A percentile compares a stretch with the other conserved stretches of the same genome.
Conservation (phyloP, 2,329 filamentous ascomycete genomes). For the Cladobotryum mycophilum region DNA sequence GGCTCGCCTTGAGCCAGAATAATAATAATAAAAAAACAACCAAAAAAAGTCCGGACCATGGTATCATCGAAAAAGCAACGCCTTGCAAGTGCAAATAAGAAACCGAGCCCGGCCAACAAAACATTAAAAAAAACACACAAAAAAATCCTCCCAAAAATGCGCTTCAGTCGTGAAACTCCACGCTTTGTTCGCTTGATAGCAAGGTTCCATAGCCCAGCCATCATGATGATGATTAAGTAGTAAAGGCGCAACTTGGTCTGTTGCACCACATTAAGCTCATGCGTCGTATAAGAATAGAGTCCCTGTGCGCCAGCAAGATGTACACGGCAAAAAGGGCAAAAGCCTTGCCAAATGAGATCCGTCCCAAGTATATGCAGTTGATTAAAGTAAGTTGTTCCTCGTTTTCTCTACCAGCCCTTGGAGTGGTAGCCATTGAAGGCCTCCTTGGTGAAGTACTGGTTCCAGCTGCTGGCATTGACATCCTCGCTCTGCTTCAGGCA, state of each 20-base stretch:
- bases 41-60: constrained; percentile 11
- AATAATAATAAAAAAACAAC: background rate
- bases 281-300: background rate
- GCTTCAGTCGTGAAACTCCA: background rate
- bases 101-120: constrained; percentile 9
- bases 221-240: constrained; percentile 1
- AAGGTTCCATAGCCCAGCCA: background rate
- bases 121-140: constrained; percentile 9
- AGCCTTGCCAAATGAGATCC: constrained; percentile 5
- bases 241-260: background rate
- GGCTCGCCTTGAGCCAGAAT: background rate
- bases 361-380: background rate
- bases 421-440: constrained; percentile 47
- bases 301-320: constrained; percentile 1
- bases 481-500: constrained; percentile 55
- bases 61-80: constrained; percentile 13
- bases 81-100: constrained; percentile 9
- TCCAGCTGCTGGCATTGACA: constrained; percentile 68
- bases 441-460: constrained; percentile 78
- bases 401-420: constrained; percentile 33
- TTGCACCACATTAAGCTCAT: constrained; percentile 1
- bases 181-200: background rate
- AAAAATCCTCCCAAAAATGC: background rate
- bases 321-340: constrained; percentile 1
- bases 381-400: background rate